A percentile compares a stretch with the other conserved stretches of the same genome.
Evolutionary conservation across 306 rosid genomes (phyloP).

Genomic region (Dryas drummondii): DNA sequence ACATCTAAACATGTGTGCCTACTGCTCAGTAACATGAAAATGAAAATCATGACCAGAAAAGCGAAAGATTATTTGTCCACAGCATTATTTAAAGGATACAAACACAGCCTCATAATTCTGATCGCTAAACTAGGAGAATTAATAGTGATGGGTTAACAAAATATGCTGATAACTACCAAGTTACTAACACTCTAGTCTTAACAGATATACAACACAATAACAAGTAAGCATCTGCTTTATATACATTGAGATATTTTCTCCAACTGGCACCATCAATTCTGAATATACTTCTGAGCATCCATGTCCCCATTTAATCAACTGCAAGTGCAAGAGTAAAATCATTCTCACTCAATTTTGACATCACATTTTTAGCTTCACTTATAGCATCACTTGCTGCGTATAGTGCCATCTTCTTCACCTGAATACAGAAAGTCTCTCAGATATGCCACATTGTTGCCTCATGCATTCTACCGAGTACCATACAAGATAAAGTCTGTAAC

Average conservation of each 20-base stretch:
- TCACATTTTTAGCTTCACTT: constrained; percentile 36
- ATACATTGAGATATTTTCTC: constrained; percentile 2
- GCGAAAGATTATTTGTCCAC: not conserved
- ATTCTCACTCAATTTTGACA: constrained; percentile 32
- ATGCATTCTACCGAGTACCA: not conserved
- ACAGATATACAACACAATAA: not conserved
- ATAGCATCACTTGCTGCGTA: constrained; percentile 53
- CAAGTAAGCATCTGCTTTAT: not conserved
- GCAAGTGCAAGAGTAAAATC: constrained; percentile 13
- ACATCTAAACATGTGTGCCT: not conserved
- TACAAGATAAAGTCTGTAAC: not conserved
- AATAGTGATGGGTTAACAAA: not conserved
- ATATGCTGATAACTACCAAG: not conserved
- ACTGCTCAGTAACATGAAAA: not conserved
- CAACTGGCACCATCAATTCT: not conserved
- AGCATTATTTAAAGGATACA: not conserved
- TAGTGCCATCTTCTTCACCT: constrained; percentile 68
- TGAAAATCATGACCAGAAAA: not conserved
- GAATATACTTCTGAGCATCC: constrained; percentile 12
- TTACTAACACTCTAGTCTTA: not conserved
- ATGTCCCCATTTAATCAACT: constrained; percentile 20
- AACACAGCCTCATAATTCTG: not conserved
- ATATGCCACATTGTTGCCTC: not conserved
- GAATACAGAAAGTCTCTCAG: constrained; percentile 14
- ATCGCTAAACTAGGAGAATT: not conserved